Evolutionary conservation across 164 flowering plant species (phyloP).

Genomic region (Nymphaea colorata): DNA sequence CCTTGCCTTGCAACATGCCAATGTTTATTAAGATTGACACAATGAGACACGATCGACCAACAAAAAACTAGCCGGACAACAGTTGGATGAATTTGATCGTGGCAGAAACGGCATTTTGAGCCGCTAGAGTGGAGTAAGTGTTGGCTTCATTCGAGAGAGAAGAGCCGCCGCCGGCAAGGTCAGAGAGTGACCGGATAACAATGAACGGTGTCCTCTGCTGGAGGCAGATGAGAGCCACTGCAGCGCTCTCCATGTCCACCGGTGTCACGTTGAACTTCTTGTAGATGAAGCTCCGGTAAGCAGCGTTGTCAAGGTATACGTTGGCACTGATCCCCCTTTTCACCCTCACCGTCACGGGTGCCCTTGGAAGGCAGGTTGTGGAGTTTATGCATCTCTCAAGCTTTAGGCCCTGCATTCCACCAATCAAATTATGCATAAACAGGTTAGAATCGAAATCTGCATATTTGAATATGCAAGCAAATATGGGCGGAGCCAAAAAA

Average conservation of each 20-base stretch:
- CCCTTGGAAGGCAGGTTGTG: conserved; percentile 18
- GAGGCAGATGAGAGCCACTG: conserved; percentile 22
- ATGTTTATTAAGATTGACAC: too few species aligned
- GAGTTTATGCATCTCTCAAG: too few species aligned
- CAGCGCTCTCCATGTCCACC: conserved; percentile 33
- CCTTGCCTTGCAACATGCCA: too few species aligned
- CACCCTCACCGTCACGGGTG: conserved; percentile 18
- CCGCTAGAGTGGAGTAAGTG: too few species aligned
- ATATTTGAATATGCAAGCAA: too few species aligned
- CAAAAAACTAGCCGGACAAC: neutral
- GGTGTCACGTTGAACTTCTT: conserved; percentile 20
- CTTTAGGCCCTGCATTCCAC: too few species aligned
- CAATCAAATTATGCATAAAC: too few species aligned
- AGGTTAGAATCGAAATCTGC: too few species aligned
- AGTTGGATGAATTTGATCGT: too few species aligned
- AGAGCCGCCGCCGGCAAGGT: conserved; percentile 12
- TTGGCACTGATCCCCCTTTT: conserved; percentile 25
- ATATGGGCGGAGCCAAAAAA: too few species aligned
- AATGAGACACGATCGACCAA: too few species aligned
- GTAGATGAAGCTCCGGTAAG: conserved; percentile 22
- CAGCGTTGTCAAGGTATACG: conserved; percentile 21
- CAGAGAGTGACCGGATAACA: conserved; percentile 24
- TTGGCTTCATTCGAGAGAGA: conserved; percentile 17
- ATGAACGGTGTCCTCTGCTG: conserved; percentile 29
- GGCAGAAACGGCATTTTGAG: too few species aligned